Base-by-base conservation (phyloP, 2,329 filamentous ascomycete species). In the Ophiocordyceps australis region DNA sequence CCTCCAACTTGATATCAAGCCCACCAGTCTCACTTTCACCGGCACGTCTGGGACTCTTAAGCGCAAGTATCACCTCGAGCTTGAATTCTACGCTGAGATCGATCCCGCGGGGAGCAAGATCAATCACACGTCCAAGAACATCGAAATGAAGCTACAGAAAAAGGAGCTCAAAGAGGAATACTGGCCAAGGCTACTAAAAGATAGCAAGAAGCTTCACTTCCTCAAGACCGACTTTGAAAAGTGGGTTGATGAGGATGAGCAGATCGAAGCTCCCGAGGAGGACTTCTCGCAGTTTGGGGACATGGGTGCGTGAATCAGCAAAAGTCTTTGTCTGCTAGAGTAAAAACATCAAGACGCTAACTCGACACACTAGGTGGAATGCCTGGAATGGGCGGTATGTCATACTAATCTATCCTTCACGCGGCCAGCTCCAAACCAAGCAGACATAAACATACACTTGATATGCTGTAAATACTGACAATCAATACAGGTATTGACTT, bases 141-240 rank as follows among this genome's bases (percentile, higher is more conserved):
- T 94, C 39, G 78, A 92, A 62, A 55, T 95, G 42, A 79, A 92
- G 50, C 67, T 98, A 52, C 72, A 81, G 57, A 98, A 98, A 79
- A 94, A 94, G 74, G 83, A 92, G 47, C 66, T 89, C 37, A 80
- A 83, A 57, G 72, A 82, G 46, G 82, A 89, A 56, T 95, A 76
- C 70, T 98, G 89, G 89, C 85, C 85, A 35, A 74, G 89, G 36
- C 67, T 98, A 45, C 66, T 94, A 50, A 94, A 94, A 74, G 80
- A 86, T 32, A 54, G 62, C 39, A 76, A 81, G 66, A 93, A 82
- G 64, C 59, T 80, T 28, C 89, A 95, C 60, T 98, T 83, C 70
- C 58, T 98, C 46, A 93, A 93, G 75, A 95, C 89, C 37, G 78
- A 98, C 60, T 98, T 98, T 43, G 85, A 94, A 63, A 94, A 93